Percentiles rank a stretch among this genome's conserved stretches.
Evolutionary conservation across 1,139 yeast species (phyloP).

Genomic region (Scheffersomyces segobiensis): DNA sequence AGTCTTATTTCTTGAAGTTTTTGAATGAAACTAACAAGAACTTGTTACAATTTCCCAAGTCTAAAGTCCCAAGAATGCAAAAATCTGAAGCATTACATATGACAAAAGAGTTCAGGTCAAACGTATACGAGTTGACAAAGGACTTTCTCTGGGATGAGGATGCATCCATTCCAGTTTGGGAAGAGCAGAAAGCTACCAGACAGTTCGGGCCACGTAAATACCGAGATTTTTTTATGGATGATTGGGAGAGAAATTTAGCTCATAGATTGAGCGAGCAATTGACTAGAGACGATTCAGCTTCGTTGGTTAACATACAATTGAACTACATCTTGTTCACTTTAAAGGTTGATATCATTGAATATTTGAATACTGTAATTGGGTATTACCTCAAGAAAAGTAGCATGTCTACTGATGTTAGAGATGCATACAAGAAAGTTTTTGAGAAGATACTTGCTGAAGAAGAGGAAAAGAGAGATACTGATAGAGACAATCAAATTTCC

Average conservation of each 20-base stretch:
- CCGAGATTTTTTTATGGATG: slow-evolving; percentile 13
- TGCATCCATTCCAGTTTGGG: slow-evolving; percentile 2
- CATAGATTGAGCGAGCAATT: slow-evolving; percentile 24
- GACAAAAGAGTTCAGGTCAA: slow-evolving; percentile 16
- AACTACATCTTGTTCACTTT: slow-evolving; percentile 38
- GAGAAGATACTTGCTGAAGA: not conserved
- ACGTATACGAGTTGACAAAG: slow-evolving; percentile 16
- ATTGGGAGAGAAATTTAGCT: slow-evolving; percentile 28
- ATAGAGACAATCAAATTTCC: slow-evolving; percentile 10
- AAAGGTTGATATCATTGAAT: slow-evolving; percentile 27
- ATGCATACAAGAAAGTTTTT: slow-evolving; percentile 4
- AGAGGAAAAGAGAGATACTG: slow-evolving; percentile 6
- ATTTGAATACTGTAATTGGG: slow-evolving; percentile 18
- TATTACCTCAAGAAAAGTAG: slow-evolving; percentile 5
- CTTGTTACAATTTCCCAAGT: slow-evolving; percentile 9
- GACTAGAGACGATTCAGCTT: slow-evolving; percentile 24
- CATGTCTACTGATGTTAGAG: slow-evolving; percentile 3
- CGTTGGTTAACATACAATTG: slow-evolving; percentile 36
- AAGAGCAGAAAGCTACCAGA: slow-evolving; percentile 1
- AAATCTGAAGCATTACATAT: slow-evolving; percentile 19
- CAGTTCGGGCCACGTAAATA: not conserved
- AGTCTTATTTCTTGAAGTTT: slow-evolving; percentile 17
- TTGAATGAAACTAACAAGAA: slow-evolving; percentile 10
- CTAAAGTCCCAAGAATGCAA: slow-evolving; percentile 9
- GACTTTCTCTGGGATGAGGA: slow-evolving; percentile 12